These are phyloP conservation scores for Effrenium voratum DNA, from an alignment of 73 alveolate species.

Conservation along the genomic window DNA sequence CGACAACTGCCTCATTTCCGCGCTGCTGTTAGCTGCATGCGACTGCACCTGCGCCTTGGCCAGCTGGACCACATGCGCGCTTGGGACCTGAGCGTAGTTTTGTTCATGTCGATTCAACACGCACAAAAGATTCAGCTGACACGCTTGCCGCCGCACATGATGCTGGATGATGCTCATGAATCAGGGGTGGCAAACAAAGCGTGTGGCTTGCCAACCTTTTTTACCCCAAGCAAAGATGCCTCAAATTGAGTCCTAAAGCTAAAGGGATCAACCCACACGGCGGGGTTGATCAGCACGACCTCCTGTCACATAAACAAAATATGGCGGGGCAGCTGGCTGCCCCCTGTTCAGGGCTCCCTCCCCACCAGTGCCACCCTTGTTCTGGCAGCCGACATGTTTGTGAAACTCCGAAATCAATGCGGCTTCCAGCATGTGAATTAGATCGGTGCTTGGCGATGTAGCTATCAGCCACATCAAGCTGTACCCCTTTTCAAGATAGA, in stretches of 20 bases:
- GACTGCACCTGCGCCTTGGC: not conserved
- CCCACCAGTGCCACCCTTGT: constrained; percentile 20
- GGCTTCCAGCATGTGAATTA: constrained; percentile 33
- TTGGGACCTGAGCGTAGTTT: constrained; percentile 38
- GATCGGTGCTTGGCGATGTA: not conserved
- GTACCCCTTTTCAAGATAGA: not conserved
- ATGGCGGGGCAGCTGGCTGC: not conserved
- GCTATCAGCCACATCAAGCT: not conserved
- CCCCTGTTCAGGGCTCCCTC: constrained; percentile 42
- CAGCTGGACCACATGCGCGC: not conserved
- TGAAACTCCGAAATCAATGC: constrained; percentile 32
- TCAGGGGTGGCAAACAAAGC: not conserved
- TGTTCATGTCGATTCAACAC: no score
- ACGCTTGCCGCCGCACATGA: no score
- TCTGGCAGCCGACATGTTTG: constrained; percentile 10
- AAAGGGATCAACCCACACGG: not conserved
- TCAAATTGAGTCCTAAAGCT: no score
- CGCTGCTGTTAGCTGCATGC: not conserved
- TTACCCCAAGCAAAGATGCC: no score
- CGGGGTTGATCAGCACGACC: constrained; percentile 53
- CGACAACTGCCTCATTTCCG: constrained; percentile 6
- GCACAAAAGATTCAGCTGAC: no score
- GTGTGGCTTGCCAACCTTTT: not conserved
- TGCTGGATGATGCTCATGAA: not conserved
- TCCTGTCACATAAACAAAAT: constrained; percentile 23